Evolutionary conservation across 2,329 filamentous ascomycete species (phyloP), one percentile per base, ranked within the genome.

Genomic region (Calonectria pseudoreteaudii): DNA sequence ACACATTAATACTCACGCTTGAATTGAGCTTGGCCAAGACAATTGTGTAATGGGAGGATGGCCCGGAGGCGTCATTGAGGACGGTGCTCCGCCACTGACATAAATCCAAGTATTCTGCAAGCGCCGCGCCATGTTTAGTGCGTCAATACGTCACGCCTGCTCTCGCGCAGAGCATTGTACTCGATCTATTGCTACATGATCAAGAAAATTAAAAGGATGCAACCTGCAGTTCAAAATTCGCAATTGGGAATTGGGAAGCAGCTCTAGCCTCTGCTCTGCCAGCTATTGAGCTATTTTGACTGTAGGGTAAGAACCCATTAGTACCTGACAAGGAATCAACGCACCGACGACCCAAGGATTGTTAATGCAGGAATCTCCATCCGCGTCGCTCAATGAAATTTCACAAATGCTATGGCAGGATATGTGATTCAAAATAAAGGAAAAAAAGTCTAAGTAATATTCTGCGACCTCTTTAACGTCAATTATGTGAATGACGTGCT

Each of bases 231-330:
- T 23, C n/a, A 9, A 23, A 23, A 23, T 23, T 16, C 23, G 50
- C 7, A 5, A 72, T 64, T 65, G 2, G 65, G 10, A 23, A 26
- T 9, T 58, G 38, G 13, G 53, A 44, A 41, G 60, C 71, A 20
- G 60, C 60, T 9, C 38, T 36, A 23, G 70, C 70, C 11, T 70
- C 70, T 10, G n/a, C 67, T 2, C 47, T 75, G 14, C 70, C 70
- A 3, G 53, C 70, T 20, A 70, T 73, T 18, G 31, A 70, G 34
- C 67, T 75, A 18, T 75, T 75, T 68, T 73, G 70, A 0, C 52
- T 73, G 8, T 18, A 50, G 52, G 73, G 73, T 28, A 75, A 73
- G 41, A 72, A 75, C 52, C 70, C 73, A 0, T 53, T 75, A 13
- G 26, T 75, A 73, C 70, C 1, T 70, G 73, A 3, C 52, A 70